Evolutionary conservation across 2,329 filamentous ascomycete species (phyloP).

Genomic region (Calycina marina): DNA sequence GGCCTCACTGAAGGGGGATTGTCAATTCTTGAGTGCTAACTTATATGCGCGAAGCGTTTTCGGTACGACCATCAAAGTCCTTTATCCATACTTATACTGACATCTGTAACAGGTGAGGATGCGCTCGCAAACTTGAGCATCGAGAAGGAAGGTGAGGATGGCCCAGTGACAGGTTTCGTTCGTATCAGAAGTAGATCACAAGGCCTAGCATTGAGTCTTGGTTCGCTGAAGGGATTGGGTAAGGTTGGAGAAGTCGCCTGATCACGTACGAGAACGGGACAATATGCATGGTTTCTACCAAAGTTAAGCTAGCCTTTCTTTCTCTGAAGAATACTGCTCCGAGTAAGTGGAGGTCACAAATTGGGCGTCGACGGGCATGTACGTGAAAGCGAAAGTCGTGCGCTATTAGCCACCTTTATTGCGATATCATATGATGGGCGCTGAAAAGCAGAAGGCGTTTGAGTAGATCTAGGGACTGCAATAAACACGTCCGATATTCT

Average conservation of each 20-base stretch:
- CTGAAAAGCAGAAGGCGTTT: conserved; percentile 21
- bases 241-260: conserved; percentile 41
- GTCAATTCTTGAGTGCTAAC: conserved; percentile 94
- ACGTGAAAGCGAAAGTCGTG: conserved; percentile 1
- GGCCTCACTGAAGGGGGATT: conserved; percentile 91
- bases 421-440: conserved; percentile 8
- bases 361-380: too few relatives aligned
- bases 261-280: too few relatives aligned
- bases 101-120: conserved; percentile 75
- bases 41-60: conserved; percentile 94
- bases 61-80: conserved; percentile 47
- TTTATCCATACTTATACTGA: conserved; percentile 6
- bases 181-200: conserved; percentile 95
- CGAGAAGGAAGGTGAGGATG: conserved; percentile 91
- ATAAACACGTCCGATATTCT: too few relatives aligned
- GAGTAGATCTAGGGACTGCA: conserved; percentile 18
- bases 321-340: too few relatives aligned
- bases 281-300: too few relatives aligned
- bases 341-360: too few relatives aligned
- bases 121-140: conserved; percentile 94
- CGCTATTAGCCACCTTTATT: conserved; percentile 2
- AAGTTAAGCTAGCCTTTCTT: too few relatives aligned
- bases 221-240: conserved; percentile 87
- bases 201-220: conserved; percentile 82
- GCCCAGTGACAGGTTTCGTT: conserved; percentile 92